These are phyloP conservation scores for Aschersonia sp. DNA, from an alignment of 2,329 filamentous ascomycete species.

Conservation along the genomic window DNA sequence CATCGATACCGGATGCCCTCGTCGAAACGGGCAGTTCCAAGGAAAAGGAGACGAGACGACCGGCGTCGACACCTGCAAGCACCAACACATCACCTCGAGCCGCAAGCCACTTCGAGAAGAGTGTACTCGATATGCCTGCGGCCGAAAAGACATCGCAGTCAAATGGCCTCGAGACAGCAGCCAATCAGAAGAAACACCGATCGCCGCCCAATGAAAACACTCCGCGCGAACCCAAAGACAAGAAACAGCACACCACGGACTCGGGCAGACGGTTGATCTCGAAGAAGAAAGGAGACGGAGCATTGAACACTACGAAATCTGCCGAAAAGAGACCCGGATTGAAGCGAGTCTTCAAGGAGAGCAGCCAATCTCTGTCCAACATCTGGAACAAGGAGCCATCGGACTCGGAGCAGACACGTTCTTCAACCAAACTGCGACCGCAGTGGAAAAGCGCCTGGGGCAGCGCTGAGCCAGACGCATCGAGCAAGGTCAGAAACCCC, in stretches of 20 bases:
- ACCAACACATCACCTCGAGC: conserved; percentile 2
- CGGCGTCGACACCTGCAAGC: conserved; percentile 1
- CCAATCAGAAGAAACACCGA: conserved; percentile 33
- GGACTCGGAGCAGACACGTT: conserved; percentile 8
- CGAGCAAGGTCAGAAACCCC: conserved; percentile 2
- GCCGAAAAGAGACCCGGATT: conserved; percentile 11
- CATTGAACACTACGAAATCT: conserved; percentile 6
- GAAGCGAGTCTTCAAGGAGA: conserved; percentile 36
- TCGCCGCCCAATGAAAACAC: conserved; percentile 15
- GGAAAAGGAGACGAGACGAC: neutral
- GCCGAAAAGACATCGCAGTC: neutral
- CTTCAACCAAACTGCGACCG: conserved; percentile 9
- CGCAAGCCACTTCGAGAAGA: conserved; percentile 4
- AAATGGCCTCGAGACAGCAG: neutral
- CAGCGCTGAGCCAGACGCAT: neutral
- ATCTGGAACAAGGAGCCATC: conserved; percentile 34
- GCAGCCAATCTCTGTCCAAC: conserved; percentile 29
- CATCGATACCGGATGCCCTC: neutral
- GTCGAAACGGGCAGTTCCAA: neutral
- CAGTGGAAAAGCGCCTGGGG: conserved; percentile 10
- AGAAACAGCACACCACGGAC: conserved; percentile 1
- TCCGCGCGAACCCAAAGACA: conserved; percentile 5
- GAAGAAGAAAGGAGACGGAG: conserved; percentile 15
- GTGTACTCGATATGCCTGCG: neutral
- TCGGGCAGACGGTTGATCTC: conserved; percentile 5